Base-by-base conservation (phyloP, 2,329 filamentous ascomycete genomes). In the Colletotrichum orbiculare region DNA sequence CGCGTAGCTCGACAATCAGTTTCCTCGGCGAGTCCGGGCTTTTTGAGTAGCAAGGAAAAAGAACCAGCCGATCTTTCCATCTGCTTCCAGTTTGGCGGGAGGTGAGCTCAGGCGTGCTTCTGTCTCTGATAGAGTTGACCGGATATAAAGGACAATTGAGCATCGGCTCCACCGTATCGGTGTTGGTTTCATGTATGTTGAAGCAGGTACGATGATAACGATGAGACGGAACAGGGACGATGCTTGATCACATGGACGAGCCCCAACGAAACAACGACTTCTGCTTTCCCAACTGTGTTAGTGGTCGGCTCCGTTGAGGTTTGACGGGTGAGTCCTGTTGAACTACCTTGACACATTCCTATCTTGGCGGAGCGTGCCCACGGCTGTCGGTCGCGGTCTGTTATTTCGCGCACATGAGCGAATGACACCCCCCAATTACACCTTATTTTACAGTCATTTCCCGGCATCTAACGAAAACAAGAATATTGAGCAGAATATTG, bases 1-100 rank as follows among this genome's bases (percentile, higher is more conserved):
- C 25, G 25, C 25, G 25, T 25, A 25, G 25, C 25, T 25, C 3
- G 25, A 25, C 25, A 25, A 25, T 25, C 25, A 25, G 25, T 25
- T 25, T 25, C 50, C 37, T 54, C 42, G 60, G 33, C 42, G 42
- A 60, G 49, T 35, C 60, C 55, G 47, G 33, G 34, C n/a, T 48
- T 33, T 54, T n/a, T 33, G 15, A 25, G 43, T 53, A 42, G 33
- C 60, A 53, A 55, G 48, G 60, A n/a, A 58, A 37, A n/a, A n/a
- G 34, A 53, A 43, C 48, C 56, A 48, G 42, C n/a, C 41, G 41
- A 35, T 25, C 25, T 17, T 35, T 6, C 4, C 25, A 25, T 25
- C 25, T 25, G 25, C 8, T 15, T n/a, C 15, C 48, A 25, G 15
- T 10, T 25, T 53, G 47, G 53, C 34, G 47, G 47, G 12, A 34